These are phyloP conservation scores for Areca catechu DNA, from an alignment of 176 grass and related monocot genomes.

Conservation along the genomic window DNA sequence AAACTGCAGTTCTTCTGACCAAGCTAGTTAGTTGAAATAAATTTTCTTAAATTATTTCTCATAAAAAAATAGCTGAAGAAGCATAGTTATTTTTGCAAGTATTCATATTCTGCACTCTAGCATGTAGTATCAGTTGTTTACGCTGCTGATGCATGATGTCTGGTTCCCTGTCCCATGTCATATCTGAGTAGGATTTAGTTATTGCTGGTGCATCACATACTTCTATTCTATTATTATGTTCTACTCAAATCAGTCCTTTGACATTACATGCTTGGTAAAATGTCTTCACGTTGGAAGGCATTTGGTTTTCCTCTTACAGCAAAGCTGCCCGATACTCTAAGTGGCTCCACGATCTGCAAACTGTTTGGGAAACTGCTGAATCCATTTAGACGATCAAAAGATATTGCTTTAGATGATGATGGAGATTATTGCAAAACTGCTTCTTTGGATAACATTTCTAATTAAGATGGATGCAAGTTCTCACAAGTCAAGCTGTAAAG, in stretches of 20 bases:
- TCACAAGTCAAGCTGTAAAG: slow-evolving; percentile 20
- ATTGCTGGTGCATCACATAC: no score
- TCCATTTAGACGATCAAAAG: slow-evolving; percentile 47
- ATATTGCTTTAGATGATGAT: slow-evolving; percentile 26
- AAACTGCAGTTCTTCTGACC: no score
- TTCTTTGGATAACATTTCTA: neutral
- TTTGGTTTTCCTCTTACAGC: slow-evolving; percentile 77
- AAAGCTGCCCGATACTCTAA: slow-evolving; percentile 44
- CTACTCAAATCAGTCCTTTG: slow-evolving; percentile 9
- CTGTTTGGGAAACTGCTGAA: slow-evolving; percentile 58
- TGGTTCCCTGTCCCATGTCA: no score
- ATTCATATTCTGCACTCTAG: no score
- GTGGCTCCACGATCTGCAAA: slow-evolving; percentile 44
- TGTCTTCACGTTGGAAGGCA: slow-evolving; percentile 42
- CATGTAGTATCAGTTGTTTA: no score
- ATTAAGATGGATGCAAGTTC: neutral
- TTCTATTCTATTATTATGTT: no score
- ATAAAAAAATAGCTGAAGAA: no score
- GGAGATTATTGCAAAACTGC: slow-evolving; percentile 23
- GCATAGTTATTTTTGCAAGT: no score
- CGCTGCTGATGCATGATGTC: no score
- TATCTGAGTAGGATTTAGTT: no score
- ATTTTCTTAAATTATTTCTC: no score
- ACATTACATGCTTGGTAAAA: slow-evolving; percentile 53
- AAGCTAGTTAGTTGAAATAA: no score